These are phyloP conservation scores for Choanephora cucurbitarum DNA, from an alignment of 371 early-diverging fungal genomes.

Conservation along the genomic window DNA sequence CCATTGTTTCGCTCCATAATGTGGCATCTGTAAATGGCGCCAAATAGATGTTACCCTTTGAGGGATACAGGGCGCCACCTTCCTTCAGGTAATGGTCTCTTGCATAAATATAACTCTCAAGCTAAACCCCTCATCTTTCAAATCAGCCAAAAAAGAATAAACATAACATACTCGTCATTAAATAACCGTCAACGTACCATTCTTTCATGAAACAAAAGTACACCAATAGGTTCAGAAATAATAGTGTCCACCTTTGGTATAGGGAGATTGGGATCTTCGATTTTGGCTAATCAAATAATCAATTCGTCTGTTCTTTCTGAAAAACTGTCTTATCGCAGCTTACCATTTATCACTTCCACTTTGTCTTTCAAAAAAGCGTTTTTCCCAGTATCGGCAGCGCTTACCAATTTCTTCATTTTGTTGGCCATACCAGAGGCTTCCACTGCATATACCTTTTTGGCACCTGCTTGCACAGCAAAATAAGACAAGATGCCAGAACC, in stretches of 20 bases:
- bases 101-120: constrained; percentile 83
- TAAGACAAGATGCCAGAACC: constrained; percentile 94
- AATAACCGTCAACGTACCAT: constrained; percentile 57
- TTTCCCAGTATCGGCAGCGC: constrained; percentile 57
- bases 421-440: constrained; percentile 96
- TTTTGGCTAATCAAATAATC: constrained; percentile 62
- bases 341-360: constrained; percentile 83
- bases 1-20: constrained; percentile 92
- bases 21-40: constrained; percentile 86
- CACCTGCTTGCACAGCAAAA: constrained; percentile 93
- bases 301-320: background rate
- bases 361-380: constrained; percentile 81
- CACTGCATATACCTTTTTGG: constrained; percentile 89
- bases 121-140: constrained; percentile 30
- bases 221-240: constrained; percentile 96
- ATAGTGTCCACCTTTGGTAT: constrained; percentile 89
- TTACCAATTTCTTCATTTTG: constrained; percentile 83
- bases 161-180: constrained; percentile 1
- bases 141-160: background rate
- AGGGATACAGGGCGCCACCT: constrained; percentile 91
- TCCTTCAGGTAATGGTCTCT: constrained; percentile 91
- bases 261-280: constrained; percentile 75
- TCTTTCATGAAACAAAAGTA: constrained; percentile 92
- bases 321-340: background rate
- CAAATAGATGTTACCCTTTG: constrained; percentile 83